Evolutionary conservation across 768 basidiomycete genomes (phyloP).

Genomic region (Krasilnikovozyma curviuscula): DNA sequence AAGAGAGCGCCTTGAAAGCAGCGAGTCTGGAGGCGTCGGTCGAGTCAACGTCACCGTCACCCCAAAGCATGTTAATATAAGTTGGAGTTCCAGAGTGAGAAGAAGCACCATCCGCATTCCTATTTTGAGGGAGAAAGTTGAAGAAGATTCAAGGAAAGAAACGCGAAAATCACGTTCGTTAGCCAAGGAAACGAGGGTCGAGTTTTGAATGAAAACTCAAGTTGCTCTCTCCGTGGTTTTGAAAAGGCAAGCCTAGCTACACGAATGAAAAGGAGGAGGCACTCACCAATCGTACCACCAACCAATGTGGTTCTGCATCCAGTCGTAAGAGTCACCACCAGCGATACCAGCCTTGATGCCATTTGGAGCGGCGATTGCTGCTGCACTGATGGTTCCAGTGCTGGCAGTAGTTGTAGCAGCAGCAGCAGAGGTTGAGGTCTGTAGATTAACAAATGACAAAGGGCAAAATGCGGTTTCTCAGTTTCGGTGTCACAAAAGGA

Average conservation of each 20-base stretch:
- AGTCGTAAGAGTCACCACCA: conserved; percentile 18
- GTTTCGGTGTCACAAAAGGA: background rate
- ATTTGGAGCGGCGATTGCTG: conserved; percentile 11
- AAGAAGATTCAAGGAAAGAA: background rate
- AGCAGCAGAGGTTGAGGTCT: background rate
- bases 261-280: too few relatives aligned
- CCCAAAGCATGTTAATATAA: conserved; percentile 10
- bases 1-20: conserved; percentile 20
- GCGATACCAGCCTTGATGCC: conserved; percentile 26
- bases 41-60: conserved; percentile 13
- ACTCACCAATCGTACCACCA: conserved; percentile 25
- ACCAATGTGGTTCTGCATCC: conserved; percentile 19
- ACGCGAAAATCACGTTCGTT: background rate
- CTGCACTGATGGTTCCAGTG: background rate
- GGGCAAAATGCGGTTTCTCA: too few relatives aligned
- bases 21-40: conserved; percentile 20
- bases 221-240: background rate
- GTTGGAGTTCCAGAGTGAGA: background rate
- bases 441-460: background rate
- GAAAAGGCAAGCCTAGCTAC: background rate
- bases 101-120: background rate
- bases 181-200: too few relatives aligned
- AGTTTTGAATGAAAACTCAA: too few relatives aligned
- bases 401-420: conserved; percentile 2
- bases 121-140: background rate